Conservation (phyloP, 1,284 basidiomycete genomes). For the Stygiomarasmius scandens region DNA sequence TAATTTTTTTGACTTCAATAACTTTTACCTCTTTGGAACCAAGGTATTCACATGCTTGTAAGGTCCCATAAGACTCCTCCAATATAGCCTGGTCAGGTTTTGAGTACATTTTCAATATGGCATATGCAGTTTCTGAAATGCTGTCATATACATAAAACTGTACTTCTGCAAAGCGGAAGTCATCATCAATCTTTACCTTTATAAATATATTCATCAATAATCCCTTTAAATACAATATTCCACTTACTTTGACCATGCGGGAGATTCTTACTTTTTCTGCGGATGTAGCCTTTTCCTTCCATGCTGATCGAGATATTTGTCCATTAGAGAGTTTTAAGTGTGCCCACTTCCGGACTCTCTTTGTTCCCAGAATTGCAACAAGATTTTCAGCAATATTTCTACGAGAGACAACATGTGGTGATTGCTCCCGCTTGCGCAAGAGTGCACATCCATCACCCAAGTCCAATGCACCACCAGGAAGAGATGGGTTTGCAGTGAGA, state of each 20-base stretch:
- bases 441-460: too few relatives aligned
- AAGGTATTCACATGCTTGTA: slow-evolving; percentile 23
- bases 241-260: slow-evolving; percentile 28
- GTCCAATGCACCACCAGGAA: background rate
- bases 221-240: background rate
- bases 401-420: too few relatives aligned
- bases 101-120: slow-evolving; percentile 22
- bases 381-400: too few relatives aligned
- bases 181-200: slow-evolving; percentile 6
- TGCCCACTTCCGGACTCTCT: slow-evolving; percentile 24
- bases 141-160: slow-evolving; percentile 20
- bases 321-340: slow-evolving; percentile 29
- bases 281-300: slow-evolving; percentile 23
- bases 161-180: slow-evolving; percentile 23
- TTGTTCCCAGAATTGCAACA: background rate
- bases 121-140: slow-evolving; percentile 8
- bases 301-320: slow-evolving; percentile 27
- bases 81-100: slow-evolving; percentile 14
- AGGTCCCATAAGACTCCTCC: slow-evolving; percentile 20
- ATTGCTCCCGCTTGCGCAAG: too few relatives aligned
- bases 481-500: background rate
- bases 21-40: slow-evolving; percentile 19
- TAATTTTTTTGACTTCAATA: slow-evolving; percentile 20
- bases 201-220: background rate
- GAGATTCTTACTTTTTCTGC: slow-evolving; percentile 19